A percentile compares a stretch with the other conserved stretches of the same genome.
These are phyloP conservation scores for Fusarium pseudoanthophilum DNA, from an alignment of 2,329 filamentous ascomycete genomes.

Conservation along the genomic window DNA sequence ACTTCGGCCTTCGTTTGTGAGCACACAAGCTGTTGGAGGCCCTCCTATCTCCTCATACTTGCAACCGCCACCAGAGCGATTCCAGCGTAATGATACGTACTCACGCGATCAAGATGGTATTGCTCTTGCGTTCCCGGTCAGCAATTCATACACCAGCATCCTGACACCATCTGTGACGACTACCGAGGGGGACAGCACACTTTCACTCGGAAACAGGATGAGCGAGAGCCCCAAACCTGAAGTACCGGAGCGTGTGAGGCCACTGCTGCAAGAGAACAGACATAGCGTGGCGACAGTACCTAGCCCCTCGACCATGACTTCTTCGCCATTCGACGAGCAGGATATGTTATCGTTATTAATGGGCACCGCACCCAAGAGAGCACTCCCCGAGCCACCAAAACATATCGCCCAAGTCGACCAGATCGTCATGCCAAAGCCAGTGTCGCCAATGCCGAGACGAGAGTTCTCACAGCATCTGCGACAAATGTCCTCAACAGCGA, in stretches of 20 bases:
- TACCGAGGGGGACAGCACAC: conserved; percentile 30
- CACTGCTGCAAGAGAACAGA: conserved; percentile 17
- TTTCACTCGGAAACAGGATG: conserved; percentile 3
- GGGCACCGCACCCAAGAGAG: conserved; percentile 36
- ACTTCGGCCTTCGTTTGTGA: conserved; percentile 38
- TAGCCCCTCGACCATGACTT: conserved; percentile 41
- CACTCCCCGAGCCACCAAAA: conserved; percentile 47
- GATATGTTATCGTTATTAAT: conserved; percentile 50
- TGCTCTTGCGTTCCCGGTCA: conserved; percentile 38
- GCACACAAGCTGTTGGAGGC: conserved; percentile 40
- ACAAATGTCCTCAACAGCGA: conserved; percentile 37
- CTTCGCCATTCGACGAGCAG: conserved; percentile 49
- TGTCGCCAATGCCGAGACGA: conserved; percentile 43
- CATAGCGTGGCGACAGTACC: conserved; percentile 14
- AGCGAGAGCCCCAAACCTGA: conserved; percentile 27
- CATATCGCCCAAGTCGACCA: conserved; percentile 45
- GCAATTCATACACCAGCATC: conserved; percentile 41
- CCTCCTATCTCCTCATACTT: conserved; percentile 28
- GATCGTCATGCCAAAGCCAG: conserved; percentile 41
- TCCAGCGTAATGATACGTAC: conserved; percentile 21
- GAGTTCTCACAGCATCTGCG: conserved; percentile 35
- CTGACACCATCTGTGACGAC: conserved; percentile 43
- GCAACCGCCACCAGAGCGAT: conserved; percentile 33
- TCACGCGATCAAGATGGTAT: conserved; percentile 25
- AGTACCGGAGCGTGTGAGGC: conserved; percentile 8